These are phyloP conservation scores for Orbilia brochopaga DNA, from an alignment of 2,329 filamentous ascomycete genomes.

Conservation along the genomic window DNA sequence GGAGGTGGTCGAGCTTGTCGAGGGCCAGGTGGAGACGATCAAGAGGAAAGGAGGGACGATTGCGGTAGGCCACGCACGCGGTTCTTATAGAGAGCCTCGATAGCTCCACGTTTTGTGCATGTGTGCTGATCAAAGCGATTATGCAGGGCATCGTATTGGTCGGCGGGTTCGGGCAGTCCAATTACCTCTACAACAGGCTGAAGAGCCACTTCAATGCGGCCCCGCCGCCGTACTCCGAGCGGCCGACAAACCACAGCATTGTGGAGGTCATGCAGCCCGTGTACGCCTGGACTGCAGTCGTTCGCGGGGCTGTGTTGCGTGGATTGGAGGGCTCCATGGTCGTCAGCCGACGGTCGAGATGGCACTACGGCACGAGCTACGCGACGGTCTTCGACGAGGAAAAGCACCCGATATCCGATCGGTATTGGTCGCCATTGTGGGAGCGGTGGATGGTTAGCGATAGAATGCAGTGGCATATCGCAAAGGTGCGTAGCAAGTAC, in stretches of 20 bases:
- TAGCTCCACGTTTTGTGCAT: constrained; percentile 7
- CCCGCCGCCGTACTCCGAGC: constrained; percentile 69
- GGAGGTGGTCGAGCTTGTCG: constrained; percentile 71
- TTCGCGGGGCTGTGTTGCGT: constrained; percentile 75
- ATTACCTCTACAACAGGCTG: constrained; percentile 74
- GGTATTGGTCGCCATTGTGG: constrained; percentile 81
- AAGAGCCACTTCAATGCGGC: constrained; percentile 70
- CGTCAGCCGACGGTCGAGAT: constrained; percentile 73
- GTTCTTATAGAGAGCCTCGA: not conserved
- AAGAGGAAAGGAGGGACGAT: constrained; percentile 68
- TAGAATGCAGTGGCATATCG: constrained; percentile 83
- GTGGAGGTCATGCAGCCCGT: constrained; percentile 83
- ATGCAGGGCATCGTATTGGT: constrained; percentile 76
- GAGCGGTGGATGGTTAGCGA: constrained; percentile 83
- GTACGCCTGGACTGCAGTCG: constrained; percentile 81
- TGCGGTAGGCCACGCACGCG: constrained; percentile 29
- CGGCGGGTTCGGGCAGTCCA: constrained; percentile 79
- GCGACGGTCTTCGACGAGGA: constrained; percentile 79
- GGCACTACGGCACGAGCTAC: constrained; percentile 76
- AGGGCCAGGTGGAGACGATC: constrained; percentile 70
- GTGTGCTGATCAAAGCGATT: constrained; percentile 31
- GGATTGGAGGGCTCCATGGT: constrained; percentile 80
- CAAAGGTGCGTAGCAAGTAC: constrained; percentile 60
- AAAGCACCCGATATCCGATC: constrained; percentile 73
- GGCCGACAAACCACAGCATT: constrained; percentile 70